Evolutionary conservation across 2,329 filamentous ascomycete species (phyloP).

Genomic region (Sporothrix humicola): DNA sequence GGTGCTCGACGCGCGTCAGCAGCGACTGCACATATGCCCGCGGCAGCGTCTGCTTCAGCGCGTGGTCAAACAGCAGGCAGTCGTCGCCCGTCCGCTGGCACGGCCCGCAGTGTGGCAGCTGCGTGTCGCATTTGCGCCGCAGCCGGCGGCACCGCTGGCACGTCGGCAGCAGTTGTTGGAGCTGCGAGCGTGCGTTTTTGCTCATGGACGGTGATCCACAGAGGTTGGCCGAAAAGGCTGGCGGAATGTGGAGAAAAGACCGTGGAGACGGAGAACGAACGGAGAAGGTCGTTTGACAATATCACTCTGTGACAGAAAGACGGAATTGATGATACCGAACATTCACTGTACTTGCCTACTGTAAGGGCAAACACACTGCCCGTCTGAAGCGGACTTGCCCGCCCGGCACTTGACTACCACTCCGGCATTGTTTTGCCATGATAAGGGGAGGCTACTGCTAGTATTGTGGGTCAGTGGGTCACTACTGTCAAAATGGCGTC

Average conservation of each 20-base stretch:
- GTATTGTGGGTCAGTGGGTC: not conserved
- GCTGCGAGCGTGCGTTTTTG: not conserved
- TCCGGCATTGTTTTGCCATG: not conserved
- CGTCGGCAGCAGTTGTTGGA: slow-evolving; percentile 36
- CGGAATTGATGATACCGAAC: no score
- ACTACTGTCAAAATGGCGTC: no score
- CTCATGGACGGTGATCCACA: not conserved
- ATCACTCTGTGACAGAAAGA: no score
- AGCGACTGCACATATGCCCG: slow-evolving; percentile 37
- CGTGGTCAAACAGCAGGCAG: slow-evolving; percentile 37
- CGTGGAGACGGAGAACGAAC: no score
- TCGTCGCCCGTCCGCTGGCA: slow-evolving; percentile 33
- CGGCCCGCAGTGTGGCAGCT: slow-evolving; percentile 35
- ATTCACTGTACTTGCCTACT: not conserved
- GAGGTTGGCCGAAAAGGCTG: not conserved
- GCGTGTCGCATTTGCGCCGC: slow-evolving; percentile 37
- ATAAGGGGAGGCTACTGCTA: not conserved
- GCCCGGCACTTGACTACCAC: not conserved
- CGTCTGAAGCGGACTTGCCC: not conserved
- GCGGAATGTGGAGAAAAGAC: not conserved
- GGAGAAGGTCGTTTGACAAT: no score
- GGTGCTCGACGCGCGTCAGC: slow-evolving; percentile 34
- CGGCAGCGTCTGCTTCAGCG: slow-evolving; percentile 37
- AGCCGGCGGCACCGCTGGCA: slow-evolving; percentile 37
- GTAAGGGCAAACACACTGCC: no score